Evolutionary conservation across 768 basidiomycete species (phyloP).

Genomic region (Suillus spraguei): DNA sequence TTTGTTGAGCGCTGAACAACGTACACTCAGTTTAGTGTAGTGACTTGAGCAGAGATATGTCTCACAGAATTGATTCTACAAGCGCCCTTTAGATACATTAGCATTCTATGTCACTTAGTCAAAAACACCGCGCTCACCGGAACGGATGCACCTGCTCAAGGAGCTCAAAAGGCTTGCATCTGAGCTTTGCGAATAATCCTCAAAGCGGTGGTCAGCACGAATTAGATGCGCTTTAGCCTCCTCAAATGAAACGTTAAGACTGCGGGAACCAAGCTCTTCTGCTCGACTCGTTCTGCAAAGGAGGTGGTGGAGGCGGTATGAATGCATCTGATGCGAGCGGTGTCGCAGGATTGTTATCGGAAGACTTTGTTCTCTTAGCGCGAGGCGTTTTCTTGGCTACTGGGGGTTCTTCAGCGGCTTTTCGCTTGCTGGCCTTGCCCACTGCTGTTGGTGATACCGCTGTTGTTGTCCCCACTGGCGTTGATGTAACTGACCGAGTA

Average conservation of each 20-base stretch:
- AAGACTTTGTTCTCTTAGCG: slow-evolving; percentile 12
- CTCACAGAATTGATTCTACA: slow-evolving; percentile 72
- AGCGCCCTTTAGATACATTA: slow-evolving; percentile 53
- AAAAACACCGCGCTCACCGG: slow-evolving; percentile 45
- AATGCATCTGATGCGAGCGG: neutral
- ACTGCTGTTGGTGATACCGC: neutral
- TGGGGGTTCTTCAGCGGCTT: slow-evolving; percentile 14
- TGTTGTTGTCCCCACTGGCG: slow-evolving; percentile 9
- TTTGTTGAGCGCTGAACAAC: slow-evolving; percentile 66
- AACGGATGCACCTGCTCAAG: slow-evolving; percentile 84
- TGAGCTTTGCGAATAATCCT: slow-evolving; percentile 63
- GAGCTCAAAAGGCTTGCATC: slow-evolving; percentile 77
- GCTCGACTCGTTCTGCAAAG: slow-evolving; percentile 10
- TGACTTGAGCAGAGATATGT: neutral
- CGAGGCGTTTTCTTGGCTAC: slow-evolving; percentile 8
- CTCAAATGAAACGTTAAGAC: slow-evolving; percentile 75
- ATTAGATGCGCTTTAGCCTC: slow-evolving; percentile 76
- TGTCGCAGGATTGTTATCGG: neutral
- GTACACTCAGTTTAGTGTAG: neutral
- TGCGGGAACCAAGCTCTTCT: slow-evolving; percentile 58
- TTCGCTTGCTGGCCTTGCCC: slow-evolving; percentile 22
- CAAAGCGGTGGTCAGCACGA: slow-evolving; percentile 67
- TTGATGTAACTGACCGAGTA: slow-evolving; percentile 21
- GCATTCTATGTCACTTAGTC: neutral
- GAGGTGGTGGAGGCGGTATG: slow-evolving; percentile 12